Base-by-base conservation (phyloP, 192 early-diverging fungal species). In the Gaertneriomyces sp. region DNA sequence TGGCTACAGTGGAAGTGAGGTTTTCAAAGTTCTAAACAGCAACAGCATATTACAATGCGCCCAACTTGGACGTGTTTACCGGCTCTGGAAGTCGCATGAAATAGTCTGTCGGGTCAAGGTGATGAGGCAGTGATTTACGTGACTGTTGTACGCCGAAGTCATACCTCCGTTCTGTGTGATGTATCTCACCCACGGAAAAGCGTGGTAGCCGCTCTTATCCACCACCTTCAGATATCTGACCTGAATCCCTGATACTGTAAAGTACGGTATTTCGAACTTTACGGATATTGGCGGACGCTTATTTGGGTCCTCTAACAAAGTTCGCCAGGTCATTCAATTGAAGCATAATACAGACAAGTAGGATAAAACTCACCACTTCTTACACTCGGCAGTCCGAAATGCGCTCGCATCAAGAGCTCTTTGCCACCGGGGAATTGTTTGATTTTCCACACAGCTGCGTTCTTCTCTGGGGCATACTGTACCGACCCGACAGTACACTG, bases 151-250 rank as follows among this genome's bases (percentile, higher is more conserved):
- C n/a, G n/a, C n/a, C n/a, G 42, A 49, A 7, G 5, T 5, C 69
- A 5, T 58, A 74, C 74, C 74, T 72, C 80, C 80, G 44, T 82
- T 77, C 52, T 82, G 80, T 3, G 96, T 95, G 84, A 96, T 96
- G 76, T 99, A 99, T 42, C 96, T 83, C 14, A 99, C 96, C 96
- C 96, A 99, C 72, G 96, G 96, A 62, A 99, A 93, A 53, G 91
- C 91, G 75, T 96, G 90, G 74, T 99, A 99, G 52, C 91, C 89
- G 49, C 88, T 87, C 80, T 94, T 94, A 64, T 99, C 96, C 82
- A 95, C 93, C 19, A 99, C 78, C 84, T 99, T 99, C 66, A 99
- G 80, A 82, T 95, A 99, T 63, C 95, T 82, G 39, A 99, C 96
- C 66, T 96, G 86, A 63, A 99, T 81, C 7, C 96, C 96, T 16